Evolutionary conservation across 2,329 filamentous ascomycete genomes (phyloP).

Genomic region (Arthrobotrys sinensis): DNA sequence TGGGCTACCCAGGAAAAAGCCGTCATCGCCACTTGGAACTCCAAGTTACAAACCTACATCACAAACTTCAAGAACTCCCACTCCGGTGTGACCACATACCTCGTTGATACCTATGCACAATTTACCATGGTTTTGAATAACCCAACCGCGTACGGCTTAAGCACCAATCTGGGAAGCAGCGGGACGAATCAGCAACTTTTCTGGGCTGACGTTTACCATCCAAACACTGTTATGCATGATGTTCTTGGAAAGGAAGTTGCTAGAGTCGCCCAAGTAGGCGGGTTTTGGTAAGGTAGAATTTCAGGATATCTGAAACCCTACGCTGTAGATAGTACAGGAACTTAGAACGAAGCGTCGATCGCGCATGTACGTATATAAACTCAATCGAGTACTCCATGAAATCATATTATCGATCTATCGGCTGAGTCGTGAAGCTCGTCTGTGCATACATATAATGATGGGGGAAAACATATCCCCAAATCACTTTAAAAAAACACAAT

Average conservation of each 20-base stretch:
- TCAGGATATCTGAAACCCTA: no score
- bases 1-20: slow-evolving; percentile 43
- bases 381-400: no score
- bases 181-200: slow-evolving; percentile 43
- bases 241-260: slow-evolving; percentile 37
- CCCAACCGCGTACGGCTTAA: slow-evolving; percentile 33
- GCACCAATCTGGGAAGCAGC: slow-evolving; percentile 16
- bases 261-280: slow-evolving; percentile 27
- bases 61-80: slow-evolving; percentile 45
- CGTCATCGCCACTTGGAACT: slow-evolving; percentile 37
- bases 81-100: slow-evolving; percentile 30
- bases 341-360: no score
- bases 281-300: slow-evolving; percentile 25
- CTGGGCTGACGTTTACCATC: slow-evolving; percentile 48
- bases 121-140: slow-evolving; percentile 47
- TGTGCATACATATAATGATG: no score
- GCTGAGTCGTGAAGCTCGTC: no score
- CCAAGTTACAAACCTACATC: slow-evolving; percentile 41
- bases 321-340: no score
- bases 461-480: no score
- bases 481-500: no score
- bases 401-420: no score
- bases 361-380: no score
- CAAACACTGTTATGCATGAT: slow-evolving; percentile 44
- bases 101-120: slow-evolving; percentile 21